These are phyloP conservation scores for Diaporthe helianthi DNA, from an alignment of 2,329 filamentous ascomycete genomes.

Conservation along the genomic window DNA sequence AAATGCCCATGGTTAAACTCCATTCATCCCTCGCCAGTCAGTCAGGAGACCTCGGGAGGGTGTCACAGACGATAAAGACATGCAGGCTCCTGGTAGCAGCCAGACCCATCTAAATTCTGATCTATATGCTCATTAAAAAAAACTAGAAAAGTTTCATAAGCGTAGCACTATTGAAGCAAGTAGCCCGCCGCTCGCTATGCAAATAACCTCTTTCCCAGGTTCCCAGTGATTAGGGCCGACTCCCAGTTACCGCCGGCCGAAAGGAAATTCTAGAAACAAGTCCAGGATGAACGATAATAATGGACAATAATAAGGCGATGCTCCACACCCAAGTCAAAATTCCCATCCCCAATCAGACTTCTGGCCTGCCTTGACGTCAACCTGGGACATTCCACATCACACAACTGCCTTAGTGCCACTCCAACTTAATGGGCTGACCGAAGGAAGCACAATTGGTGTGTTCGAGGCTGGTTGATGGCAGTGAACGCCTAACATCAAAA, in stretches of 20 bases:
- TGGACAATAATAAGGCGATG: not conserved
- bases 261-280: not conserved
- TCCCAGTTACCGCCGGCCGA: not conserved
- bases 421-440: not conserved
- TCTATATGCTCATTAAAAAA: slow-evolving; percentile 21
- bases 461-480: not conserved
- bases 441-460: not conserved
- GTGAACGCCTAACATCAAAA: not conserved
- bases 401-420: not conserved
- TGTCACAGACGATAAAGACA: not conserved
- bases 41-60: too few relatives aligned
- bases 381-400: not conserved
- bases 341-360: not conserved
- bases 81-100: not conserved
- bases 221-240: slow-evolving; percentile 2
- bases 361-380: not conserved
- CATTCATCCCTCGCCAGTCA: not conserved
- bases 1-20: slow-evolving; percentile 21
- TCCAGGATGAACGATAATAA: not conserved
- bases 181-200: slow-evolving; percentile 25
- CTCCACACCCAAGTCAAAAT: not conserved
- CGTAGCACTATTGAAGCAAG: slow-evolving; percentile 17
- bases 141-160: not conserved
- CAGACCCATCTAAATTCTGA: slow-evolving; percentile 10
- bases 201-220: slow-evolving; percentile 1